These are phyloP conservation scores for Oryza glaberrima DNA, from an alignment of 176 grass and related monocot species.

Conservation along the genomic window DNA sequence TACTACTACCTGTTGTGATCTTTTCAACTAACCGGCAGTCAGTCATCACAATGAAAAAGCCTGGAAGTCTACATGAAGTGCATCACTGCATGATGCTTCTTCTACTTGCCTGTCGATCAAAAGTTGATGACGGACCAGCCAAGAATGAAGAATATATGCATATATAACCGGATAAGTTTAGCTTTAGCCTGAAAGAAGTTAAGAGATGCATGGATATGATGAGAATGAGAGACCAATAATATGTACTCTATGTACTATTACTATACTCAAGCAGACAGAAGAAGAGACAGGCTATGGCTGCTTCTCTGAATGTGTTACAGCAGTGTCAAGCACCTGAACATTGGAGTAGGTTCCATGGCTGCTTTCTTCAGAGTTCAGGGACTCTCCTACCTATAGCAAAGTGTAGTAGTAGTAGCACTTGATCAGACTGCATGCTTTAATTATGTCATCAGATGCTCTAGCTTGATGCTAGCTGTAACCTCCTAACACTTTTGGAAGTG, in stretches of 20 bases:
- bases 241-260: neutral
- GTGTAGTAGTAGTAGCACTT: neutral
- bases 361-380: neutral
- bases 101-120: neutral
- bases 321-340: neutral
- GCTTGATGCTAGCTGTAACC: neutral
- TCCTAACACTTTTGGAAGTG: constrained; percentile 29
- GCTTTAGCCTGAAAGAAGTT: neutral
- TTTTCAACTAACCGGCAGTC: neutral
- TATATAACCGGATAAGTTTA: neutral
- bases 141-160: neutral
- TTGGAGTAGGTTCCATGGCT: neutral
- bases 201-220: neutral
- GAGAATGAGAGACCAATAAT: neutral
- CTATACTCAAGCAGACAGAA: neutral
- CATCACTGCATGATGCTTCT: neutral
- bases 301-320: constrained; percentile 1
- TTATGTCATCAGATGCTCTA: neutral
- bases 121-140: neutral
- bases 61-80: neutral
- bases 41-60: neutral
- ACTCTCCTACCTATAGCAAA: no score
- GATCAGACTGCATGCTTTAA: neutral
- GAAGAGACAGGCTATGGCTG: neutral
- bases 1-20: neutral